Percentiles rank a stretch among this genome's conserved stretches.
Conservation (phyloP, 176 grass and related monocot genomes). For the Oropetium thomaeum region DNA sequence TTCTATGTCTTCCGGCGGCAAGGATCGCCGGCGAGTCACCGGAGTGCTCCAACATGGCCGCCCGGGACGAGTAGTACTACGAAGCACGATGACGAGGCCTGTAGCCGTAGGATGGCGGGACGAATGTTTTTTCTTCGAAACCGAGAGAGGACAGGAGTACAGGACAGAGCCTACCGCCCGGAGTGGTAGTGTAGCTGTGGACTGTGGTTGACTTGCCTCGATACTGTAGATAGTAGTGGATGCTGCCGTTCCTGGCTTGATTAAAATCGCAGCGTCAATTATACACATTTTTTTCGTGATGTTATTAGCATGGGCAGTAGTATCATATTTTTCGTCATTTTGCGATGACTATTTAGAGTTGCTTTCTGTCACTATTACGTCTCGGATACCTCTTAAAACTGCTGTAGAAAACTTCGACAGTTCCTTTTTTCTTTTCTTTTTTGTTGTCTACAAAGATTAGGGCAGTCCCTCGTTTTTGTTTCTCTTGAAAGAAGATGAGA, state of each 20-base stretch:
- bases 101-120: neutral
- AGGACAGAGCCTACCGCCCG: too few species aligned
- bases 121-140: neutral
- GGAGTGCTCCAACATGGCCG: too few species aligned
- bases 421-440: too few species aligned
- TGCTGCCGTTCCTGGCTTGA: neutral
- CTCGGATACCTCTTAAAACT: neutral
- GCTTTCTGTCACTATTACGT: neutral
- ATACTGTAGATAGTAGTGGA: too few species aligned
- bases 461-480: neutral
- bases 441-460: neutral
- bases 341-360: neutral
- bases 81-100: neutral
- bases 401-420: neutral
- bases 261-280: neutral
- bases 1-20: too few species aligned
- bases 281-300: neutral
- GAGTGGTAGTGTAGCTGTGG: too few species aligned
- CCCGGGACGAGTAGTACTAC: too few species aligned
- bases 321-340: neutral
- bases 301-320: neutral
- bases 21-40: too few species aligned
- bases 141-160: neutral
- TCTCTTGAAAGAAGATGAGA: neutral
- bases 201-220: too few species aligned